These are phyloP conservation scores for Saccharomyces paradoxus DNA, from an alignment of 805 yeast species.

Conservation along the genomic window DNA sequence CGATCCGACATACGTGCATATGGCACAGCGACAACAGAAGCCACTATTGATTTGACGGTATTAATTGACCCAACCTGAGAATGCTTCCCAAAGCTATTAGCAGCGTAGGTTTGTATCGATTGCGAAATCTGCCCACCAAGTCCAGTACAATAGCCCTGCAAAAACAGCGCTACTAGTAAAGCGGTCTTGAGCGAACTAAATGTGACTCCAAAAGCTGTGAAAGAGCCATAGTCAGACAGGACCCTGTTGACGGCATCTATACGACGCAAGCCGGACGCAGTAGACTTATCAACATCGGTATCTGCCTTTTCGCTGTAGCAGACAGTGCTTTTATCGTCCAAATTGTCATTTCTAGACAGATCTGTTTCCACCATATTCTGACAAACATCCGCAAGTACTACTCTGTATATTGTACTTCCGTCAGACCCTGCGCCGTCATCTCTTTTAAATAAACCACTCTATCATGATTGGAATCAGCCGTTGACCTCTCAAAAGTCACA, in stretches of 20 bases:
- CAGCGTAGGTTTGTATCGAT: background rate
- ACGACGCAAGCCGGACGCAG: background rate
- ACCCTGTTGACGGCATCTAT: background rate
- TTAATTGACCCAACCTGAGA: background rate
- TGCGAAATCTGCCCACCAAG: constrained; percentile 1
- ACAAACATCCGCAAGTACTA: background rate
- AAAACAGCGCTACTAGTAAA: background rate
- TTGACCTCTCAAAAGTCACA: background rate
- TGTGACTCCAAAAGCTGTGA: background rate
- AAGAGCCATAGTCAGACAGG: background rate
- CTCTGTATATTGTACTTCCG: background rate
- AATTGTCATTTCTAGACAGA: background rate
- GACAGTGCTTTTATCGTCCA: background rate
- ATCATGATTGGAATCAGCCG: background rate
- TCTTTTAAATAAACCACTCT: background rate
- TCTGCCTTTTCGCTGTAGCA: background rate
- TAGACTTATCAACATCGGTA: background rate
- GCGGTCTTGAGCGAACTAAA: constrained; percentile 2
- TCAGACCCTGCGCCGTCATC: background rate
- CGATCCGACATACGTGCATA: background rate
- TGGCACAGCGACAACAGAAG: background rate
- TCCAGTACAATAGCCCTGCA: constrained; percentile 1
- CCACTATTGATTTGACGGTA: background rate
- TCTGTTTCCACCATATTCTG: background rate
- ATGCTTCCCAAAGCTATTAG: background rate